Evolutionary conservation across 768 basidiomycete genomes (phyloP).

Genomic region (Russula earlei): DNA sequence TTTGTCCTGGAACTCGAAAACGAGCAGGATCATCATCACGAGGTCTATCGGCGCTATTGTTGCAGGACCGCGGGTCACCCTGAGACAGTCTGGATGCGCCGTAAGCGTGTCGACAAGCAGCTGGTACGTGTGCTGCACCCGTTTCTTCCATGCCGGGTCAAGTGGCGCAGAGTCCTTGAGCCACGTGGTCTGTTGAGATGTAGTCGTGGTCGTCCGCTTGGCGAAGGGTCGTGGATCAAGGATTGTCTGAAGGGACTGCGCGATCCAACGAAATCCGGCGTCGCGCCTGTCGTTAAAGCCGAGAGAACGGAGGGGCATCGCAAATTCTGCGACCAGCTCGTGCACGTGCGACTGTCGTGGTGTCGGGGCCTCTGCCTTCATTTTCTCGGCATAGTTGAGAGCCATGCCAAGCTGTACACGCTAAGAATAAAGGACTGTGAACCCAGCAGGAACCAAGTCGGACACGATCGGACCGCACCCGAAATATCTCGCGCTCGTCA

Average conservation of each 20-base stretch:
- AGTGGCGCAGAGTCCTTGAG: conserved; percentile 25
- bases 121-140: conserved; percentile 10
- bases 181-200: conserved; percentile 42
- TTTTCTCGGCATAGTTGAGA: conserved; percentile 24
- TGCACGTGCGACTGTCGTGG: conserved; percentile 21
- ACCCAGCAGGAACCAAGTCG: no score
- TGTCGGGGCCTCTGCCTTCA: conserved; percentile 23
- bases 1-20: conserved; percentile 8
- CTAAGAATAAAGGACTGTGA: conserved; percentile 11
- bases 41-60: conserved; percentile 20
- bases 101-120: conserved; percentile 11
- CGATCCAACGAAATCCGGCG: conserved; percentile 48
- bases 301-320: conserved; percentile 23
- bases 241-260: conserved; percentile 44
- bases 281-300: conserved; percentile 47
- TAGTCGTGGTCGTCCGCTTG: conserved; percentile 24
- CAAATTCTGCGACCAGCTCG: conserved; percentile 17
- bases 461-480: conserved; percentile 19
- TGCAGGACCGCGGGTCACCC: conserved; percentile 11
- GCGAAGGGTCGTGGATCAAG: conserved; percentile 31
- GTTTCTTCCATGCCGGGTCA: conserved; percentile 3
- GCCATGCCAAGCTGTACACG: conserved; percentile 26
- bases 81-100: conserved; percentile 4
- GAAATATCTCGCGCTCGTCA: conserved; percentile 28
- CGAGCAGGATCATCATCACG: conserved; percentile 14